Evolutionary conservation across 176 grass and related monocot species (phyloP).

Genomic region (Phoenix dactylifera): DNA sequence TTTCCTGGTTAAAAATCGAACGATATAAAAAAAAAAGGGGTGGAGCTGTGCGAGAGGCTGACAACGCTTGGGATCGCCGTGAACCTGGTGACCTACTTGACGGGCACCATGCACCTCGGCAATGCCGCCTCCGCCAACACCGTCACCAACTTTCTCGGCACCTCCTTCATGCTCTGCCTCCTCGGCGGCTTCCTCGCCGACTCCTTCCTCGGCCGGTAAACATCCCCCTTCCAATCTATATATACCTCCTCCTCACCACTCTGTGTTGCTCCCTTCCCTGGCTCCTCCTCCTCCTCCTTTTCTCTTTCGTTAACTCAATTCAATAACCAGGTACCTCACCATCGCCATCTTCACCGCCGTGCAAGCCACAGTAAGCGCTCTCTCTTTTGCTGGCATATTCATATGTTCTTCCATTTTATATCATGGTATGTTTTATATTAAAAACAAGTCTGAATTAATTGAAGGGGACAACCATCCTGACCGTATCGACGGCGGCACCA

Average conservation of each 20-base stretch:
- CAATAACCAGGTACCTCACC: conserved; percentile 14
- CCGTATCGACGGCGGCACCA: conserved; percentile 14
- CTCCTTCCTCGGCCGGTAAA: conserved; percentile 15
- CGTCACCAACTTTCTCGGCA: conserved; percentile 15
- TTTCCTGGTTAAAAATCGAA: no score
- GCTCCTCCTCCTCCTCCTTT: background rate
- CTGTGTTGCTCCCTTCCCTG: background rate
- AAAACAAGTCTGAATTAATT: background rate
- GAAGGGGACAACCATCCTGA: conserved; percentile 11
- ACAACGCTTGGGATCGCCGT: conserved; percentile 20
- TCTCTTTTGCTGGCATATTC: no score
- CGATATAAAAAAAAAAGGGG: background rate
- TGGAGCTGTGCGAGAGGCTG: conserved; percentile 15
- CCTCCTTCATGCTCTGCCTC: conserved; percentile 22
- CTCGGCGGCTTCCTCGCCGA: conserved; percentile 13
- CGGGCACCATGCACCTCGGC: conserved; percentile 20
- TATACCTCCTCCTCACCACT: no score
- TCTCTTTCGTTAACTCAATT: background rate
- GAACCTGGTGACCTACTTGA: conserved; percentile 19
- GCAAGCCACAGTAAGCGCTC: conserved; percentile 9
- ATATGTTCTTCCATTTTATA: no score
- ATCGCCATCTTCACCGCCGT: conserved; percentile 17
- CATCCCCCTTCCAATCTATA: background rate
- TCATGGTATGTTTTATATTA: no score
- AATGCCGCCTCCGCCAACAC: conserved; percentile 11